Evolutionary conservation across 176 grass and related monocot species (phyloP), one percentile per base, ranked within the genome.

Genomic region (Lolium multiflorum): DNA sequence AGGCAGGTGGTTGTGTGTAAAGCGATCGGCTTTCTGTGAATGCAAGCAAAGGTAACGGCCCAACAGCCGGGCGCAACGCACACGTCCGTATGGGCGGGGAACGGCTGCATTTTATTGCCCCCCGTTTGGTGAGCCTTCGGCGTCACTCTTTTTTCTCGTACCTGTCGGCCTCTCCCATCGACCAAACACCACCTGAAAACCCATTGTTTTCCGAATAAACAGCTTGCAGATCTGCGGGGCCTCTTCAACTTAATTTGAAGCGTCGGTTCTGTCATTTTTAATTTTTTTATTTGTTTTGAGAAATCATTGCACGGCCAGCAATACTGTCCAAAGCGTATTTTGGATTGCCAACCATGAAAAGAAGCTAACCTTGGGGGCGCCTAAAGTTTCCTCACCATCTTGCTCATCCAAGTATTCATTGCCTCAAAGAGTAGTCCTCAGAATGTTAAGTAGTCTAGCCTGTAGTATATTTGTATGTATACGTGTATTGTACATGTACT

Each of bases 41-140:
- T 91, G 86, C 68, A 95, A 91, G 91, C 93, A 93, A 95, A 92
- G 93, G 91, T 80, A 93, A 84, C 84, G 85, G 77, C 76, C 62
- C 86, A 81, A 84, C 89, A 79, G 84, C 74, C 63, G 64, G 48
- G 18, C 67, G 3, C 46, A 73, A n/a, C 25, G 47, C 72, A 11
- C 54, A 52, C 48, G 37, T 35, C 77, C 79, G 64, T 55, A 81
- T 35, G n/a, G 69, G 78, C 49, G 12, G 84, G 63, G 51, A 85
- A 54, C 67, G 60, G 76, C 77, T 84, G 46, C 84, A 85, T 89
- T 89, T 60, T 85, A 92, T 92, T 78, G 38, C 69, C 61, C 57
- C 57, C 59, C 9, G 88, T 90, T 92, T 70, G 93, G 88, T 95
- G 88, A 80, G 21, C 82, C 86, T 82, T 91, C 71, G 62, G 71